Evolutionary conservation across 106 monocot species (phyloP).

Genomic region (Alisma plantagoaquatica): DNA sequence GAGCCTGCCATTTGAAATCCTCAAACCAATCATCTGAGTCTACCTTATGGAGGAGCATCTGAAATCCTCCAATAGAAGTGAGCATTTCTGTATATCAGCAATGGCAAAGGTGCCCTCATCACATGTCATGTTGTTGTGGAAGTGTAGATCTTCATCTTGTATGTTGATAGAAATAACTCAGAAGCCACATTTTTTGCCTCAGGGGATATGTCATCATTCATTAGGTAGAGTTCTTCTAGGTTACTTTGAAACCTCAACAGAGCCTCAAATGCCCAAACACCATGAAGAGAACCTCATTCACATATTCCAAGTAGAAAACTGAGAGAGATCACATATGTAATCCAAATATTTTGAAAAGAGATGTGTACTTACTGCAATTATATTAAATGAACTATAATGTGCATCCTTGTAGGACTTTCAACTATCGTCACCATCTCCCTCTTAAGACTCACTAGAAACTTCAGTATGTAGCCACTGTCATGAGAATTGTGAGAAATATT

Average conservation of each 20-base stretch:
- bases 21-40: too few relatives aligned
- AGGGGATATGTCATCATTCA: slow-evolving; percentile 89
- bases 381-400: too few relatives aligned
- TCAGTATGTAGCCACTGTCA: too few relatives aligned
- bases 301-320: too few relatives aligned
- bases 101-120: slow-evolving; percentile 13
- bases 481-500: too few relatives aligned
- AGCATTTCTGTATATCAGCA: background rate
- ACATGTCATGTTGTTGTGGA: slow-evolving; percentile 61
- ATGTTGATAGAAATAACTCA: slow-evolving; percentile 73
- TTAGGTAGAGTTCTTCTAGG: slow-evolving; percentile 81
- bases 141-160: slow-evolving; percentile 69
- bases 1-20: slow-evolving; percentile 59
- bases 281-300: too few relatives aligned
- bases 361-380: too few relatives aligned
- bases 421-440: too few relatives aligned
- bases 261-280: slow-evolving; percentile 71
- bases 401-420: too few relatives aligned
- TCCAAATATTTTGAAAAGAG: too few relatives aligned
- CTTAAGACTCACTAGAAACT: too few relatives aligned
- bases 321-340: too few relatives aligned
- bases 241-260: slow-evolving; percentile 54
- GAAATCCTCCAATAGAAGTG: slow-evolving; percentile 50
- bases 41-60: slow-evolving; percentile 80
- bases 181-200: slow-evolving; percentile 73